Evolutionary conservation across 2,329 filamentous ascomycete species (phyloP).

Genomic region (Epichloe elymi): DNA sequence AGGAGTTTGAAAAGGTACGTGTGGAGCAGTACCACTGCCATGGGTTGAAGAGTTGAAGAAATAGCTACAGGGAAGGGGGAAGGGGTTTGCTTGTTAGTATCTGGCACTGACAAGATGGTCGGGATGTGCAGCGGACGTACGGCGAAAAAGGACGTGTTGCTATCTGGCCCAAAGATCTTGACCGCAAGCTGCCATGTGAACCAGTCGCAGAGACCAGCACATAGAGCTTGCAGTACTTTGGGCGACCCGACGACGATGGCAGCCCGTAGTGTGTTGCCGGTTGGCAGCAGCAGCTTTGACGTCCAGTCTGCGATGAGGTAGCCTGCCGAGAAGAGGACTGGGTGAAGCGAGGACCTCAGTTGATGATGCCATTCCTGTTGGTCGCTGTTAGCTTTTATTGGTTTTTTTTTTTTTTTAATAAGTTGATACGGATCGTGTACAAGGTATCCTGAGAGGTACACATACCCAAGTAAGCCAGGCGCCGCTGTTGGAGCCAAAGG

Average conservation of each 20-base stretch:
- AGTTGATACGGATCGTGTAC: constrained; percentile 6
- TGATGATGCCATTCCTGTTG: constrained; percentile 88
- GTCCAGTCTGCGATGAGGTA: constrained; percentile 52
- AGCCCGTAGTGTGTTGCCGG: constrained; percentile 43
- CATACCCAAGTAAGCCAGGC: constrained; percentile 94
- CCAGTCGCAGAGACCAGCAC: constrained; percentile 70
- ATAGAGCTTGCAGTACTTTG: constrained; percentile 59
- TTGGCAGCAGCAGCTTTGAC: constrained; percentile 37
- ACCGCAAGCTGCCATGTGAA: constrained; percentile 76
- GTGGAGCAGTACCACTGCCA: constrained; percentile 98
- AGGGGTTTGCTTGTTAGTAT: not conserved
- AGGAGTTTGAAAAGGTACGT: constrained; percentile 82
- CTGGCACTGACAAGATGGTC: not conserved
- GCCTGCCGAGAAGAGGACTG: constrained; percentile 65
- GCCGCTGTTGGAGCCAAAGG: constrained; percentile 63
- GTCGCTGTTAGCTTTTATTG: not conserved
- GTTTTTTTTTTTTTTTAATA: not conserved
- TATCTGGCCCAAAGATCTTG: constrained; percentile 55
- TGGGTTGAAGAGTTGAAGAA: constrained; percentile 30
- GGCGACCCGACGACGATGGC: constrained; percentile 60
- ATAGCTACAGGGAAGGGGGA: constrained; percentile 14
- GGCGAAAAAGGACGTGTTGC: constrained; percentile 51
- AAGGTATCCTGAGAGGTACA: constrained; percentile 7
- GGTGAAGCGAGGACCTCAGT: constrained; percentile 82
- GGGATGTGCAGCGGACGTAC: constrained; percentile 29